These are phyloP conservation scores for Macadamia tetraphylla DNA, from an alignment of 164 flowering plant genomes.

Conservation along the genomic window DNA sequence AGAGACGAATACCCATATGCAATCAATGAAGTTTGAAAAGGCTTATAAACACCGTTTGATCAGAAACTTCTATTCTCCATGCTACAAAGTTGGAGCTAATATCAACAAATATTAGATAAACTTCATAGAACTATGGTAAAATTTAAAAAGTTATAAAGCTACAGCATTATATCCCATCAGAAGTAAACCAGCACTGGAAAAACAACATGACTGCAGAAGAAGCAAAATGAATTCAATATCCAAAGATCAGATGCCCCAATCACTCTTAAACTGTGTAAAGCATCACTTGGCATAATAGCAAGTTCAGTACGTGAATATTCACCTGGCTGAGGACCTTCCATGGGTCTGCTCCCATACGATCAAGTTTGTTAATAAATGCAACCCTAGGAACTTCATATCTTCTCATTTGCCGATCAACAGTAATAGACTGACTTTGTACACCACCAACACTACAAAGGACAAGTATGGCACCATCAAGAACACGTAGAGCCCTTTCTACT, in stretches of 20 bases:
- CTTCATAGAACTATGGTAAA: too few species aligned
- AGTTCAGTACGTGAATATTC: neutral
- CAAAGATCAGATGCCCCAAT: neutral
- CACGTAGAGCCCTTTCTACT: slow-evolving; percentile 98
- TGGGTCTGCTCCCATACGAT: slow-evolving; percentile 99
- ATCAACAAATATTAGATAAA: too few species aligned
- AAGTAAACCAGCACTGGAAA: neutral
- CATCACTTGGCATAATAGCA: neutral
- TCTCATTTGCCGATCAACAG: slow-evolving; percentile 98
- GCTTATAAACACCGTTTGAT: too few species aligned
- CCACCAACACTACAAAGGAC: slow-evolving; percentile 99
- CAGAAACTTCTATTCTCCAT: too few species aligned
- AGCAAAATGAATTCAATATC: neutral
- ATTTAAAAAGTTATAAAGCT: too few species aligned
- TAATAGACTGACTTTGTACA: slow-evolving; percentile 98
- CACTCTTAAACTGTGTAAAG: neutral
- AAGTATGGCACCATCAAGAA: slow-evolving; percentile 98
- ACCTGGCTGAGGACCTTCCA: slow-evolving; percentile 99
- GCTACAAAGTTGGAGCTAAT: too few species aligned
- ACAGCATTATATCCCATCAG: too few species aligned
- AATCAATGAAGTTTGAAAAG: too few species aligned
- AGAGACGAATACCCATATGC: too few species aligned
- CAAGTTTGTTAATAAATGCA: slow-evolving; percentile 96
- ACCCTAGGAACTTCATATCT: slow-evolving; percentile 96
- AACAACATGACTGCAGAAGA: neutral